Percentiles rank a stretch among this genome's conserved stretches.
Evolutionary conservation across 768 basidiomycete species (phyloP).

Genomic region (Kwoniella newhampshirensis): DNA sequence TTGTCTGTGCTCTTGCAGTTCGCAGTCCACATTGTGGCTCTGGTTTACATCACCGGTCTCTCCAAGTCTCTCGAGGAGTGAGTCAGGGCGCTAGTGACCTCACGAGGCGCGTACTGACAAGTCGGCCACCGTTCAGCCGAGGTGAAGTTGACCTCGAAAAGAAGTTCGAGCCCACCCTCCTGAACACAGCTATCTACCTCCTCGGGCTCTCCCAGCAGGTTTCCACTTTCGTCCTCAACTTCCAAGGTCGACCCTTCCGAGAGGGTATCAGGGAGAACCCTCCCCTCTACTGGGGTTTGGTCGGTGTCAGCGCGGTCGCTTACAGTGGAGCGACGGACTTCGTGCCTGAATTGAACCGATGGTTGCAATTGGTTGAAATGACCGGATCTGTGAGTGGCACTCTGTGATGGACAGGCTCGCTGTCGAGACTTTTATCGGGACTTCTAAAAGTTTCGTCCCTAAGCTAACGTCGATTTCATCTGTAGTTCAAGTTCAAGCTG

Average conservation of each 20-base stretch:
- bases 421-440: background rate
- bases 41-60: slow-evolving; percentile 90
- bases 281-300: slow-evolving; percentile 86
- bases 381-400: slow-evolving; percentile 61
- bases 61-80: slow-evolving; percentile 72
- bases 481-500: slow-evolving; percentile 77
- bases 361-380: slow-evolving; percentile 98
- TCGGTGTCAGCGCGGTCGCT: slow-evolving; percentile 85
- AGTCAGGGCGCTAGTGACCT: slow-evolving; percentile 19
- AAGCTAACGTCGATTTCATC: slow-evolving; percentile 1
- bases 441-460: too few species aligned
- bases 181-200: slow-evolving; percentile 96
- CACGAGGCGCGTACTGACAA: slow-evolving; percentile 1
- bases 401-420: background rate
- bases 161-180: slow-evolving; percentile 88
- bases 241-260: slow-evolving; percentile 96
- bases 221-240: slow-evolving; percentile 97
- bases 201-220: slow-evolving; percentile 95
- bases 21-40: slow-evolving; percentile 80
- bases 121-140: slow-evolving; percentile 53
- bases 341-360: slow-evolving; percentile 89
- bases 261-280: slow-evolving; percentile 96
- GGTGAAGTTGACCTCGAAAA: slow-evolving; percentile 89
- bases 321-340: slow-evolving; percentile 93
- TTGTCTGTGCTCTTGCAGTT: slow-evolving; percentile 90